Evolutionary conservation across 257 asterid species (phyloP).

Genomic region (Solanum habrochaites): DNA sequence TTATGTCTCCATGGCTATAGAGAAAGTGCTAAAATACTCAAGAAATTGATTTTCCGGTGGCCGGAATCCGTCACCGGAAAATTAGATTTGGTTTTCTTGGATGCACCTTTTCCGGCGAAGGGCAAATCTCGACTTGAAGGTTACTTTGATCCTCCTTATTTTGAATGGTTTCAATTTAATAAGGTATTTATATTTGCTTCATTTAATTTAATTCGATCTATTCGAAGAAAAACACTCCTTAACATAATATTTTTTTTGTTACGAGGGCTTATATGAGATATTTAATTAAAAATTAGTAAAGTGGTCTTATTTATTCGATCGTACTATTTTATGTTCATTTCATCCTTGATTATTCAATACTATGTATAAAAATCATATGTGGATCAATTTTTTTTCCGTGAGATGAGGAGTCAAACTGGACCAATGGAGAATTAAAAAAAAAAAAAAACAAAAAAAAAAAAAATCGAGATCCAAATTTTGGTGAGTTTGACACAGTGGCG

Average conservation of each 20-base stretch:
- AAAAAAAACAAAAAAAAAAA: too few species aligned
- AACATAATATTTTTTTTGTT: too few species aligned
- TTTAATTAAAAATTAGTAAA: too few species aligned
- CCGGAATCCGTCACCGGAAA: conserved; percentile 9
- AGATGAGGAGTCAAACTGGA: background rate
- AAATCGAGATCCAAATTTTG: background rate
- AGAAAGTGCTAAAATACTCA: conserved; percentile 19
- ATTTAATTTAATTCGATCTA: too few species aligned
- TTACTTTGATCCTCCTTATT: conserved; percentile 22
- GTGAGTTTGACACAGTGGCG: background rate
- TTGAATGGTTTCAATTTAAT: conserved; percentile 18
- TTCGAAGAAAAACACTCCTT: background rate
- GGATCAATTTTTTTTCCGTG: background rate
- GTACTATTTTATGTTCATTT: background rate
- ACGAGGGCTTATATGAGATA: too few species aligned
- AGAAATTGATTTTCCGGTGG: conserved; percentile 16
- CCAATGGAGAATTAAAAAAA: background rate
- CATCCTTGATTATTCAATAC: background rate
- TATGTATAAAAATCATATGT: background rate
- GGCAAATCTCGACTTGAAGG: conserved; percentile 19
- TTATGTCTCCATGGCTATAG: conserved; percentile 29
- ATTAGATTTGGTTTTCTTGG: conserved; percentile 17
- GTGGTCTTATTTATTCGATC: too few species aligned
- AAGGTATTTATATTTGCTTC: conserved; percentile 5
- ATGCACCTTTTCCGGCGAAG: conserved; percentile 19